Evolutionary conservation across 2,329 filamentous ascomycete species (phyloP).

Genomic region (Penicillium sp.): DNA sequence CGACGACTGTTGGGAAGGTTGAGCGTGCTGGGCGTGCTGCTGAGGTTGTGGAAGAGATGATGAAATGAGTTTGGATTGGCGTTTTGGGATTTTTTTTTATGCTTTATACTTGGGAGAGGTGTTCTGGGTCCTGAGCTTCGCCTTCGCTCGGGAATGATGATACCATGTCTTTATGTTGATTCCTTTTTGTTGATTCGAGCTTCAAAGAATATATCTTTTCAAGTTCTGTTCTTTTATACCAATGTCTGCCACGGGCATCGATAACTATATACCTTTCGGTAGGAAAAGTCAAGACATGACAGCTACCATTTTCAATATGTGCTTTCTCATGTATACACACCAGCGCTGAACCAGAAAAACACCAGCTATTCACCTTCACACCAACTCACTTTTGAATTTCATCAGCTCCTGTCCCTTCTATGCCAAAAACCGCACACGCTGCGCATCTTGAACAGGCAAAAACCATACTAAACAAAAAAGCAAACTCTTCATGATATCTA

Average conservation of each 20-base stretch:
- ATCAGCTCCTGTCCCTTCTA: constrained; percentile 18
- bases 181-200: not conserved
- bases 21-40: constrained; percentile 47
- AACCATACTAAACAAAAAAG: constrained; percentile 11
- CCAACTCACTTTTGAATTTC: constrained; percentile 21
- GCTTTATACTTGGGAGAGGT: constrained; percentile 4
- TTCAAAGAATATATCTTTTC: not conserved
- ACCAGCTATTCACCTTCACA: constrained; percentile 19
- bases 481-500: constrained; percentile 25
- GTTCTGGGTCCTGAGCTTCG: constrained; percentile 13
- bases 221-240: not conserved
- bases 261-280: not conserved
- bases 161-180: constrained; percentile 25
- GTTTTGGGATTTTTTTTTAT: constrained; percentile 5
- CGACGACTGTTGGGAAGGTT: constrained; percentile 49
- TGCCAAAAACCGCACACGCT: constrained; percentile 12
- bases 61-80: constrained; percentile 33
- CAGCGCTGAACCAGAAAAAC: constrained; percentile 7
- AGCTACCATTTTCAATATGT: constrained; percentile 17
- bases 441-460: constrained; percentile 16
- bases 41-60: constrained; percentile 50
- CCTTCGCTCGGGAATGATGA: constrained; percentile 21
- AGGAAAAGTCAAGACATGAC: constrained; percentile 4
- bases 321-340: constrained; percentile 18
- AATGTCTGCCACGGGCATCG: not conserved